phyloP scores from a whole-genome alignment of 139 green algal genomes.

The Raphidocelis subcapitata region DNA sequence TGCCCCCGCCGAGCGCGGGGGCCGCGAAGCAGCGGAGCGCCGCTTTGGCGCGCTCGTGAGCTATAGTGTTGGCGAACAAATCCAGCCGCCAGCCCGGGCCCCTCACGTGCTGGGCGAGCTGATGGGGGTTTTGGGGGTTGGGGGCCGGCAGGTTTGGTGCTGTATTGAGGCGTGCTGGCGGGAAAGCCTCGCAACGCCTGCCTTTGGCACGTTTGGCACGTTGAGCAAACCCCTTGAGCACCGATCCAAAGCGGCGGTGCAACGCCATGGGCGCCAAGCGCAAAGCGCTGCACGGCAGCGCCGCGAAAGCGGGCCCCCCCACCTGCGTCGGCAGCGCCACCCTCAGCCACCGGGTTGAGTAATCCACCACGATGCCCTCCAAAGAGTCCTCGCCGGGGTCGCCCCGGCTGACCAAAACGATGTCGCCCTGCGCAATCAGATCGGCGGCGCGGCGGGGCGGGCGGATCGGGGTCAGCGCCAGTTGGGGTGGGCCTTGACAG shows the following conservation, averaged over 20 bases:
- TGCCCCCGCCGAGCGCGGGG: background rate
- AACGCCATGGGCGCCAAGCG: background rate
- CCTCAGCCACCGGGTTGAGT: conserved; percentile 43
- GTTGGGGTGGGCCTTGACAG: background rate
- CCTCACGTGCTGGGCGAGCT: background rate
- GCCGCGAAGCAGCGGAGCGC: conserved; percentile 34
- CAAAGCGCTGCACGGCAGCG: background rate
- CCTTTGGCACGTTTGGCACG: too few species aligned
- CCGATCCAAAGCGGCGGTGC: too few species aligned
- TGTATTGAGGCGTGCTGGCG: too few species aligned
- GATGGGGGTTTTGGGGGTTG: too few species aligned
- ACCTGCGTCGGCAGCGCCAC: conserved; percentile 36
- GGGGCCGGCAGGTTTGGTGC: too few species aligned
- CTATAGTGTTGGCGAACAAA: conserved; percentile 40
- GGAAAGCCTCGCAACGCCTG: too few species aligned
- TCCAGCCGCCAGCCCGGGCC: conserved; percentile 52
- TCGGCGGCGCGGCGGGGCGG: background rate
- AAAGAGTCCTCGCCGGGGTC: conserved; percentile 18
- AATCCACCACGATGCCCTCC: conserved; percentile 52
- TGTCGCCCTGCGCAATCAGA: conserved; percentile 33
- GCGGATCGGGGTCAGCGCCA: background rate
- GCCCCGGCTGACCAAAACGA: conserved; percentile 35
- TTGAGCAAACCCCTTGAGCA: too few species aligned
- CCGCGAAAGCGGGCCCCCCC: background rate
- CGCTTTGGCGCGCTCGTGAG: conserved; percentile 36